Conservation (phyloP, 176 grass and related monocot genomes). For the Typha latifolia region DNA sequence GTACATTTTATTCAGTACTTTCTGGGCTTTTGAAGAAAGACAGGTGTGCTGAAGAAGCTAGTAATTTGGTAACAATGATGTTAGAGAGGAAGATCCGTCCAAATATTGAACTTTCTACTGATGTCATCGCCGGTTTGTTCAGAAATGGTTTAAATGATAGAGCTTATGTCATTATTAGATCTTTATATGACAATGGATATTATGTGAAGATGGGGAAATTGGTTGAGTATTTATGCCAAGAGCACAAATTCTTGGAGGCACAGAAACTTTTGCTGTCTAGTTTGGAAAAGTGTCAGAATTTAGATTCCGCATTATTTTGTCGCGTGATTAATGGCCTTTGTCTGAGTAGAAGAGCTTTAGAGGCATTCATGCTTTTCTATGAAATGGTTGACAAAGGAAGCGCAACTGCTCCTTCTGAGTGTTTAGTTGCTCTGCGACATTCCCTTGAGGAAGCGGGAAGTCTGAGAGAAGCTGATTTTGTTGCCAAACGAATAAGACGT, state of each 20-base stretch:
- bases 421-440: constrained; percentile 46
- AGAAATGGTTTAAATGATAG: constrained; percentile 28
- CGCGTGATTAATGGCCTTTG: constrained; percentile 62
- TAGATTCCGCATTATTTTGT: constrained; percentile 21
- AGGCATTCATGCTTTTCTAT: constrained; percentile 69
- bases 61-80: constrained; percentile 58
- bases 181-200: constrained; percentile 57
- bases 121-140: constrained; percentile 40
- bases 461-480: constrained; percentile 51
- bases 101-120: constrained; percentile 63
- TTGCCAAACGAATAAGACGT: constrained; percentile 60
- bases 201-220: constrained; percentile 73
- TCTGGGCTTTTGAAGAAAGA: constrained; percentile 57
- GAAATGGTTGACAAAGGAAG: constrained; percentile 41
- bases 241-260: constrained; percentile 59
- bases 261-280: constrained; percentile 56
- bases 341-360: constrained; percentile 33
- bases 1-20: constrained; percentile 62
- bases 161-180: constrained; percentile 41
- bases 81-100: constrained; percentile 63
- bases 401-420: constrained; percentile 28
- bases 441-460: constrained; percentile 46
- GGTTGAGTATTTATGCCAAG: constrained; percentile 34
- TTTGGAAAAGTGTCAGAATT: constrained; percentile 34
- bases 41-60: constrained; percentile 46